Percentiles rank a stretch among this genome's conserved stretches.
These are phyloP conservation scores for Suillus tomentosus DNA, from an alignment of 768 basidiomycete genomes.

Conservation along the genomic window DNA sequence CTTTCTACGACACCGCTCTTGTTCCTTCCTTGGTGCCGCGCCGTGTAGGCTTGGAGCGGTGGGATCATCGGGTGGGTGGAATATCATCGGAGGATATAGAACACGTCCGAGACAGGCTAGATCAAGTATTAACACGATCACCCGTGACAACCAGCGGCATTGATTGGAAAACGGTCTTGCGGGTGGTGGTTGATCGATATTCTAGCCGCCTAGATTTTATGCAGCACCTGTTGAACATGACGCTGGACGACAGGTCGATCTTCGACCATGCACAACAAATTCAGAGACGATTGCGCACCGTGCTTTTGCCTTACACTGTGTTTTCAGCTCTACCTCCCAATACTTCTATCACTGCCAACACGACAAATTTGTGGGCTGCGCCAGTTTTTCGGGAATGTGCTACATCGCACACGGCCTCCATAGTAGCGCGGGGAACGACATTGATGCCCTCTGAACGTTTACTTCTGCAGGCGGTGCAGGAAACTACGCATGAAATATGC, in stretches of 20 bases:
- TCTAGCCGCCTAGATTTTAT: too few species aligned
- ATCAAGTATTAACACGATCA: constrained; percentile 7
- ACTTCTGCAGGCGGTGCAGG: background rate
- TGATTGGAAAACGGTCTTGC: too few species aligned
- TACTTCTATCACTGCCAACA: background rate
- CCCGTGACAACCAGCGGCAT: constrained; percentile 20
- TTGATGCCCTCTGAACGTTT: constrained; percentile 18
- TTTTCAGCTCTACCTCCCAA: constrained; percentile 4
- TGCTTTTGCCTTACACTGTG: constrained; percentile 17
- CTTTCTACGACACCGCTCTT: constrained; percentile 32
- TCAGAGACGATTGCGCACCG: constrained; percentile 22
- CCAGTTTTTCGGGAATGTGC: constrained; percentile 17
- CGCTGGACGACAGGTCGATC: background rate
- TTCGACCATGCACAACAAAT: constrained; percentile 12
- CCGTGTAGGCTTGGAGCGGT: constrained; percentile 20
- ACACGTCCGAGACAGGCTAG: constrained; percentile 13
- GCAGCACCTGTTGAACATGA: too few species aligned
- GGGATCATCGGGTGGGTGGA: constrained; percentile 23
- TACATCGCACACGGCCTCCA: constrained; percentile 14
- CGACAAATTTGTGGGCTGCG: constrained; percentile 14
- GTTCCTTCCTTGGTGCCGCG: constrained; percentile 20
- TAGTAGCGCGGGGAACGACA: background rate
- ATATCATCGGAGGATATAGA: constrained; percentile 19
- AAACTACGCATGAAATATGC: constrained; percentile 22
- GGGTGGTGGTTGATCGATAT: too few species aligned